Conservation (phyloP, 441 rosid genomes). For the Jatropha podagrica region DNA sequence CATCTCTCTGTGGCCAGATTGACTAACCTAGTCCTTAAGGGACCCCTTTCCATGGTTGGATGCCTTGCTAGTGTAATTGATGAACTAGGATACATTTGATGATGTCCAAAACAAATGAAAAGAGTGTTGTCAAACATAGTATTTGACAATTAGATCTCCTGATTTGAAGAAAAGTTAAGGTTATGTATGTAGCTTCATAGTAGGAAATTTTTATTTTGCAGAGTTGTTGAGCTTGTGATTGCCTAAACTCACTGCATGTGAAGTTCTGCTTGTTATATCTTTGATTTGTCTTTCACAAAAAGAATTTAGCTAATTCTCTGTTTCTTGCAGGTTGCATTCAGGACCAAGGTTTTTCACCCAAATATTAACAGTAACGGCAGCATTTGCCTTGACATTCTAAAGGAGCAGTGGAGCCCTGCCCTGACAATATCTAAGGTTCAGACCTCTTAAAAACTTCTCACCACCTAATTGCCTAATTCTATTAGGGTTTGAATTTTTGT, state of each 20-base stretch:
- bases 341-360: constrained; percentile 82
- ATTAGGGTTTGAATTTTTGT: background rate
- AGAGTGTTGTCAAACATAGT: background rate
- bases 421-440: constrained; percentile 76
- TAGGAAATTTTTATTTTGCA: background rate
- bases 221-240: background rate
- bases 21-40: too few relatives aligned
- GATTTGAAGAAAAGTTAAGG: background rate
- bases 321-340: constrained; percentile 60
- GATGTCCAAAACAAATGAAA: too few relatives aligned
- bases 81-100: too few relatives aligned
- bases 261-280: background rate
- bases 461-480: background rate
- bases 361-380: constrained; percentile 84
- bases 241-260: background rate
- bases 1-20: background rate
- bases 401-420: constrained; percentile 90
- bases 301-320: background rate
- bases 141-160: background rate
- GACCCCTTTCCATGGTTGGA: too few relatives aligned
- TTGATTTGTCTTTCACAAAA: background rate
- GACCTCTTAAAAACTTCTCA: constrained; percentile 6
- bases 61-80: too few relatives aligned
- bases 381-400: constrained; percentile 88
- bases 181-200: background rate